Evolutionary conservation across 192 early-diverging fungal species (phyloP).

Genomic region (Mortierella hygrophila): DNA sequence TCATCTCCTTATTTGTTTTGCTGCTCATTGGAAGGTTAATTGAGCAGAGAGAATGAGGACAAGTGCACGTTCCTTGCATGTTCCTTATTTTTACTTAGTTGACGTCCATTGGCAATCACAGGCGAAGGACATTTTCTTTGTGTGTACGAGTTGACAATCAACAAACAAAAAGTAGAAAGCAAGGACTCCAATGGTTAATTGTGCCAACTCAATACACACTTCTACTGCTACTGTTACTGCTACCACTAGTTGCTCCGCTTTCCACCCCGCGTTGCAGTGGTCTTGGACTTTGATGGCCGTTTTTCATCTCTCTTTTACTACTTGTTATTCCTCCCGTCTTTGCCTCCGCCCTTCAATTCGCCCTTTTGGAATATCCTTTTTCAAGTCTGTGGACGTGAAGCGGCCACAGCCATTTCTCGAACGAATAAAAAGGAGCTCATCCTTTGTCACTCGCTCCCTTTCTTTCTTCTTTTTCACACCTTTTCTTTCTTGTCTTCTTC

Average conservation of each 20-base stretch:
- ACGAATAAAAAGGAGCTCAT: neutral
- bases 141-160: too few relatives aligned
- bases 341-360: neutral
- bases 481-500: slow-evolving; percentile 9
- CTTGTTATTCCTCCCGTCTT: neutral
- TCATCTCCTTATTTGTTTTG: neutral
- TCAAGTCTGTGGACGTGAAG: neutral
- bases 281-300: too few relatives aligned
- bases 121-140: neutral
- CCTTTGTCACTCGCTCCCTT: neutral
- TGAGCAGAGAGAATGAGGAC: neutral
- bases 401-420: neutral
- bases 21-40: neutral
- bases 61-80: neutral
- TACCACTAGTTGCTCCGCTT: too few relatives aligned
- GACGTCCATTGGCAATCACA: neutral
- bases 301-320: neutral
- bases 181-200: too few relatives aligned
- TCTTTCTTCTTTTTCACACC: neutral
- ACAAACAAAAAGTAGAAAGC: too few relatives aligned
- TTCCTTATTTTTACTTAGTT: neutral
- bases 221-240: too few relatives aligned
- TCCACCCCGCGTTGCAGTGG: too few relatives aligned
- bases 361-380: slow-evolving; percentile 3
- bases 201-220: too few relatives aligned